phyloP scores from a whole-genome alignment of 176 grass and related monocot genomes.

The Elaeis guineensis region DNA sequence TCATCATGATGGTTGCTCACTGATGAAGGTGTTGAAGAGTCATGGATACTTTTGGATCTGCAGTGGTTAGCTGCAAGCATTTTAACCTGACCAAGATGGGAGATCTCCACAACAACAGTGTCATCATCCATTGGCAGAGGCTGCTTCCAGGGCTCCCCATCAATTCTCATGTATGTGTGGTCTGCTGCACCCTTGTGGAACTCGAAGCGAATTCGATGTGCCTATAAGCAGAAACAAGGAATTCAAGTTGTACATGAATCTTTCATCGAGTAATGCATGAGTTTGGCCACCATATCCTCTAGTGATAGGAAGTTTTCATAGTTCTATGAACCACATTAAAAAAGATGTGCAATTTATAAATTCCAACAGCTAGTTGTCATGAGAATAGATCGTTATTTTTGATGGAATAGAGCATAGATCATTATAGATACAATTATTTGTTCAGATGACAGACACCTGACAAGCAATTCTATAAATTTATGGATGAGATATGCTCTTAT shows the following conservation, averaged over 20 bases:
- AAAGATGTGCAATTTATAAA: no score
- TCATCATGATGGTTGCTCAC: background rate
- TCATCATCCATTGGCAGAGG: slow-evolving; percentile 59
- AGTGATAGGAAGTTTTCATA: no score
- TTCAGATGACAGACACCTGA: no score
- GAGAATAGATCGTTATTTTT: background rate
- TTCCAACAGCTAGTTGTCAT: no score
- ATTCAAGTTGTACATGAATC: no score
- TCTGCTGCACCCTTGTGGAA: slow-evolving; percentile 54
- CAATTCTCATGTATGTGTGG: slow-evolving; percentile 77
- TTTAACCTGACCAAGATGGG: slow-evolving; percentile 59
- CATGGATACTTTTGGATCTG: slow-evolving; percentile 46
- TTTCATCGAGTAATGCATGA: no score
- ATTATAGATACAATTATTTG: no score
- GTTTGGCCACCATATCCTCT: no score
- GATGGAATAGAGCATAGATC: no score
- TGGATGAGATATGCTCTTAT: no score
- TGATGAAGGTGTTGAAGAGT: background rate
- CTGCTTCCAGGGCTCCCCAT: slow-evolving; percentile 94
- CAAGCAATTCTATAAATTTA: no score
- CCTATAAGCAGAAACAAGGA: slow-evolving; percentile 14
- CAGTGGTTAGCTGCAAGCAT: slow-evolving; percentile 58
- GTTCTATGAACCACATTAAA: no score
- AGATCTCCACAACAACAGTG: slow-evolving; percentile 67
- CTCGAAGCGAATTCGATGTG: slow-evolving; percentile 63